phyloP scores from a whole-genome alignment of 163 green algal species.

The Prototheca cutis region DNA sequence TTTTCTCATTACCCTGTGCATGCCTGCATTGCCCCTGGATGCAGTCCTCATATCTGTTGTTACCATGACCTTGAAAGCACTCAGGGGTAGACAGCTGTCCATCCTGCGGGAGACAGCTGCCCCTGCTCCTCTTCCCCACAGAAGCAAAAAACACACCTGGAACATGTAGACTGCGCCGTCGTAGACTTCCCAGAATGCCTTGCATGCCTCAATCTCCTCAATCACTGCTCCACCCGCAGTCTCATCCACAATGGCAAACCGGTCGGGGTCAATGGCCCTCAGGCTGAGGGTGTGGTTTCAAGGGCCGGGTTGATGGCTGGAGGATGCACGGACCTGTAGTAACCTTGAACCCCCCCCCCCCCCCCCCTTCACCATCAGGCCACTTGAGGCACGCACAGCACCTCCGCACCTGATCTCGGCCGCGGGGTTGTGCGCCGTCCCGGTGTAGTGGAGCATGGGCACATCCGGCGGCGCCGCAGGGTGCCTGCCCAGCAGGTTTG shows the following conservation, averaged over 20 bases:
- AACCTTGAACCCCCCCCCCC: too few species aligned
- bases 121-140: background rate
- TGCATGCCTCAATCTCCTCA: slow-evolving; percentile 84
- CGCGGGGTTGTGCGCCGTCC: slow-evolving; percentile 30
- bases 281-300: slow-evolving; percentile 39
- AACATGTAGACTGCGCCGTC: slow-evolving; percentile 85
- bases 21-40: too few species aligned
- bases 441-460: slow-evolving; percentile 51
- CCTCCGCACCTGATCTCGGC: slow-evolving; percentile 12
- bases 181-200: slow-evolving; percentile 87
- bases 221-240: slow-evolving; percentile 39
- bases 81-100: too few species aligned
- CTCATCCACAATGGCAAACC: slow-evolving; percentile 71
- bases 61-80: too few species aligned
- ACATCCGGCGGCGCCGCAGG: slow-evolving; percentile 12
- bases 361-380: too few species aligned
- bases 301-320: too few species aligned
- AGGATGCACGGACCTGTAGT: too few species aligned
- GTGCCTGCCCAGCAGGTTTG: slow-evolving; percentile 28
- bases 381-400: slow-evolving; percentile 8
- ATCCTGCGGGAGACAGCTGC: background rate
- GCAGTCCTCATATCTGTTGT: too few species aligned
- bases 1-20: too few species aligned
- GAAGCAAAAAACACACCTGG: slow-evolving; percentile 36
- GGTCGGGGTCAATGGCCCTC: slow-evolving; percentile 77